Conservation (phyloP, 1,139 yeast species). For the Eremothecium gossypii region DNA sequence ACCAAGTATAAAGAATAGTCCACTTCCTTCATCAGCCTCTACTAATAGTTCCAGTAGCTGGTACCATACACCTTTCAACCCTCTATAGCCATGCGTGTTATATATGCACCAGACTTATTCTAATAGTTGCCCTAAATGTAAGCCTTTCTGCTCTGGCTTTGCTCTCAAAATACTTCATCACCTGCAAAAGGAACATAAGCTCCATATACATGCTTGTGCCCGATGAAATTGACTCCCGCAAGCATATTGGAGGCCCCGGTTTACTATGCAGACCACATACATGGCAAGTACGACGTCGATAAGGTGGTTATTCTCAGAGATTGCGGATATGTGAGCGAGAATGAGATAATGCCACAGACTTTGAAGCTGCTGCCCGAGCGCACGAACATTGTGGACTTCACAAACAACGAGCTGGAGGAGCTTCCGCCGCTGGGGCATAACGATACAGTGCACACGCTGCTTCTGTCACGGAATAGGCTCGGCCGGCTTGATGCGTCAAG, state of each 20-base stretch:
- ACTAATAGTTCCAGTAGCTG: not conserved
- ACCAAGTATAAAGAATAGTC: conserved; percentile 71
- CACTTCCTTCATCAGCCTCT: conserved; percentile 21
- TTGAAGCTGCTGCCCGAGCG: conserved; percentile 18
- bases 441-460: conserved; percentile 22
- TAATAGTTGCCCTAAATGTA: conserved; percentile 1
- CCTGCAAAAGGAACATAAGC: too few relatives aligned
- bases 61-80: too few relatives aligned
- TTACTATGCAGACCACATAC: conserved; percentile 29
- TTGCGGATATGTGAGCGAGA: conserved; percentile 20
- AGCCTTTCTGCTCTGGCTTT: too few relatives aligned
- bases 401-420: conserved; percentile 22
- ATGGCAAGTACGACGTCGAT: conserved; percentile 22
- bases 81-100: too few relatives aligned
- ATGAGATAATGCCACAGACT: conserved; percentile 20
- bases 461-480: conserved; percentile 24
- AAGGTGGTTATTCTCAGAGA: conserved; percentile 24
- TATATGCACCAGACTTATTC: too few relatives aligned
- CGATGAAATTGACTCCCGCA: conserved; percentile 40
- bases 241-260: conserved; percentile 41
- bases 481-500: conserved; percentile 16
- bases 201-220: not conserved
- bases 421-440: conserved; percentile 19
- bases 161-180: too few relatives aligned
- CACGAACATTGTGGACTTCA: conserved; percentile 23